phyloP scores from a whole-genome alignment of 2,329 filamentous ascomycete species.

The Bipolaris gigantea region DNA sequence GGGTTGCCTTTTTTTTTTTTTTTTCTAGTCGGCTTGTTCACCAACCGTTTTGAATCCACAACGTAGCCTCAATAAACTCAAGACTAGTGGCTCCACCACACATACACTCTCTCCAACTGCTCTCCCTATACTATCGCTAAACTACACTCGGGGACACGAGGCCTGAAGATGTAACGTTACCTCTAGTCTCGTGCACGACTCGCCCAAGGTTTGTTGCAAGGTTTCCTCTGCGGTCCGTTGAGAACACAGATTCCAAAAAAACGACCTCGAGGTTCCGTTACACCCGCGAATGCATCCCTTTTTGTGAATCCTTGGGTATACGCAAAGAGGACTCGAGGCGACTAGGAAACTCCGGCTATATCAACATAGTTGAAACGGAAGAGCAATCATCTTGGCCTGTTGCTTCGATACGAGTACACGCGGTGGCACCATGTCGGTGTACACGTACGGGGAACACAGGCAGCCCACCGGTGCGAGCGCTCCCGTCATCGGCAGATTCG shows the following conservation, averaged over 20 bases:
- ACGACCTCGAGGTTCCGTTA: conserved; percentile 8
- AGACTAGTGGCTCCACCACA: neutral
- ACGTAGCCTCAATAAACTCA: neutral
- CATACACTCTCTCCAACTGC: neutral
- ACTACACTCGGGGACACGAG: neutral
- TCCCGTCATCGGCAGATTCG: conserved; percentile 15
- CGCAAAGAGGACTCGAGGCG: conserved; percentile 8
- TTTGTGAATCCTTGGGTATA: conserved; percentile 3
- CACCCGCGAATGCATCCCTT: conserved; percentile 6
- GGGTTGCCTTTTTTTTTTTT: neutral
- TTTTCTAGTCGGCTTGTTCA: neutral
- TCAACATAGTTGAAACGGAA: neutral
- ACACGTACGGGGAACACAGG: conserved; percentile 5
- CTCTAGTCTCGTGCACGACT: conserved; percentile 1
- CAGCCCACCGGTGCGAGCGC: conserved; percentile 6
- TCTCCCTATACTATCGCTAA: neutral
- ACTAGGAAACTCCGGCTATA: conserved; percentile 1
- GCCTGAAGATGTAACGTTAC: conserved; percentile 7
- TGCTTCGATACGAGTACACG: conserved; percentile 5
- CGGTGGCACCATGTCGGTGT: conserved; percentile 8
- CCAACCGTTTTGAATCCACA: neutral
- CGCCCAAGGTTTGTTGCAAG: conserved; percentile 1
- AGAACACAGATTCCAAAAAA: conserved; percentile 6
- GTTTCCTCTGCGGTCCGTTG: neutral
- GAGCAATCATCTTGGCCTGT: conserved; percentile 2